A percentile compares a stretch with the other conserved stretches of the same genome.
Evolutionary conservation across 441 rosid species (phyloP).

Genomic region (Euphorbia schlechtendalii): DNA sequence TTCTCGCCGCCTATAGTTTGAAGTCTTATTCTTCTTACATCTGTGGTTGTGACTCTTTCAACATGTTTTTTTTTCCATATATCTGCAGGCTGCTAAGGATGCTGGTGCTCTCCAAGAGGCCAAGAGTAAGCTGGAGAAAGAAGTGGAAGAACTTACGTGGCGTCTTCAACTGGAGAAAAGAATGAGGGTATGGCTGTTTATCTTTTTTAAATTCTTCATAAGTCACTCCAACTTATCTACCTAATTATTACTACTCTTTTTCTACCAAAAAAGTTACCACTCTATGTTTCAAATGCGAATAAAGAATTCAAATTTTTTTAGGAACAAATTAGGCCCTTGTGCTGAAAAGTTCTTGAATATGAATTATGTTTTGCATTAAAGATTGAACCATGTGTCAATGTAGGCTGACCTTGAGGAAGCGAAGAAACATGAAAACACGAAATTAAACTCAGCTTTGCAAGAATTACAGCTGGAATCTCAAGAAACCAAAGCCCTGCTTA

Average conservation of each 20-base stretch:
- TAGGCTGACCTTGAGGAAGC: conserved; percentile 68
- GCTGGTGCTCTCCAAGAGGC: conserved; percentile 96
- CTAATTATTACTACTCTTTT: conserved; percentile 4
- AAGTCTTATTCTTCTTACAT: neutral
- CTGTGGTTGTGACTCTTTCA: neutral
- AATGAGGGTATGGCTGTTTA: conserved; percentile 49
- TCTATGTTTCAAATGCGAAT: too few species aligned
- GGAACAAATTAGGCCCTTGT: too few species aligned
- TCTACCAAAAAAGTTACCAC: neutral
- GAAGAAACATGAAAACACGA: conserved; percentile 64
- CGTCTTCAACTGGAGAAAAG: conserved; percentile 69
- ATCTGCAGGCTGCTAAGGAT: conserved; percentile 78
- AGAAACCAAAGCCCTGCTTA: conserved; percentile 40
- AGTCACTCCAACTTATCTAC: neutral
- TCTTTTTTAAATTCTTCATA: conserved; percentile 6
- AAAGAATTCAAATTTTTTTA: too few species aligned
- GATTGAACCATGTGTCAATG: conserved; percentile 16
- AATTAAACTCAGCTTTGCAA: conserved; percentile 59
- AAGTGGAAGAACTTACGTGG: conserved; percentile 86
- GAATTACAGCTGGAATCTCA: conserved; percentile 47
- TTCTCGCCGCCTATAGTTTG: neutral
- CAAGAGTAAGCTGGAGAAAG: conserved; percentile 71
- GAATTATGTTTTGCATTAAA: neutral
- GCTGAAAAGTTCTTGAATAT: neutral
- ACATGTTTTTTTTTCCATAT: conserved; percentile 14